Evolutionary conservation across 176 grass and related monocot species (phyloP), one percentile per base, ranked within the genome.

Genomic region (Chloris gayana): DNA sequence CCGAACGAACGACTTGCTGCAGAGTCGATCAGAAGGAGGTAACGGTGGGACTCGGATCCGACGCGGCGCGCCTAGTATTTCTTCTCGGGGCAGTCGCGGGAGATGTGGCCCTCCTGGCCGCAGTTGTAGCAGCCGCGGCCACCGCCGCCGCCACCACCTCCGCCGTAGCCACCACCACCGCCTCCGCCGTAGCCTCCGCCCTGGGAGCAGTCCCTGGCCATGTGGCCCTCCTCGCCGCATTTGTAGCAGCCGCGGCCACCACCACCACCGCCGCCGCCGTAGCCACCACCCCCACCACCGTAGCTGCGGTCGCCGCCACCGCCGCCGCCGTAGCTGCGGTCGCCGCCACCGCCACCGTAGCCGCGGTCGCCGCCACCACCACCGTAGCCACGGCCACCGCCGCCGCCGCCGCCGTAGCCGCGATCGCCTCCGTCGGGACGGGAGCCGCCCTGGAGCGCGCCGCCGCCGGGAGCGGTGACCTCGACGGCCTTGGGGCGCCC

Each of bases 221-320:
- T 86, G 64, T 90, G 88, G 6, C 88, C 89, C 6, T 80, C 32
- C 74, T 90, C 80, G 0, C 88, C 88, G 8, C 88, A 90, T 67
- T 83, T 86, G 73, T 75, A 89, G 71, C 87, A 89, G 4, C 60
- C 60, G 14, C 21, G 18, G 6, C 37, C 24, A 4, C 79, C 67
- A 1, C 67, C 79, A 0, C 78, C 65, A 14, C 72, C 31, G 31
- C 14, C 13, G 49, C 21, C 67, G 17, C 79, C 41, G 67, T 62
- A 35, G 17, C 79, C 79, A 19, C 38, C 41, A 18, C 72, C 56
- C 3, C 80, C 69, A 2, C 67, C 45, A 14, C 46, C 60, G 67
- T 51, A 59, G 15, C 15, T 37, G 1, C 54, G 22, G 22, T 38
- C 19, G n/a, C 57, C 69, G 0, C 80, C 56, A 0, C 26, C 37